Percentiles rank a stretch among this genome's conserved stretches.
Evolutionary conservation across 2,329 filamentous ascomycete species (phyloP).

Genomic region (Clarireedia monteithiana): DNA sequence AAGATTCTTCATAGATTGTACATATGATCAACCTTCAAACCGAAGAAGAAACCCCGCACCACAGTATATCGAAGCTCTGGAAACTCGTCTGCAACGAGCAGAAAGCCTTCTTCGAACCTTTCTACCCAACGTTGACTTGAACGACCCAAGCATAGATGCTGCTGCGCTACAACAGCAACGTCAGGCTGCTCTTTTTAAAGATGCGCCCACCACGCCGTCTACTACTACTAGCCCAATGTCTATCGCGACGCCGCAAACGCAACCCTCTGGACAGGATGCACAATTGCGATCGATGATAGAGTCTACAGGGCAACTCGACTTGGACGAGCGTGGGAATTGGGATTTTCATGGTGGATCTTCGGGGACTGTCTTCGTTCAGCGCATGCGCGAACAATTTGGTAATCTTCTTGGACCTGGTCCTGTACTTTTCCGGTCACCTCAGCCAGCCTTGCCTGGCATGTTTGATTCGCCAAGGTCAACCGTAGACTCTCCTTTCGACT

Average conservation of each 20-base stretch:
- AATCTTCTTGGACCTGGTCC: slow-evolving; percentile 60
- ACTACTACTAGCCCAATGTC: not conserved
- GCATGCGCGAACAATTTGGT: slow-evolving; percentile 82
- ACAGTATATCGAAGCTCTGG: slow-evolving; percentile 66
- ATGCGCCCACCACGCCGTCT: slow-evolving; percentile 31
- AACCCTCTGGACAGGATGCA: slow-evolving; percentile 48
- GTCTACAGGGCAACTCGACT: slow-evolving; percentile 80
- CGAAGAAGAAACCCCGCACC: slow-evolving; percentile 63
- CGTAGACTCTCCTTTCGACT: slow-evolving; percentile 26
- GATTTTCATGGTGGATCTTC: slow-evolving; percentile 95
- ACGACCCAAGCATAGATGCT: slow-evolving; percentile 76
- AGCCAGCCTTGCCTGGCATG: slow-evolving; percentile 22
- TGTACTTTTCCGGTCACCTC: slow-evolving; percentile 46
- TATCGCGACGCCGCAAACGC: slow-evolving; percentile 2
- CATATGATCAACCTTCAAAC: slow-evolving; percentile 73
- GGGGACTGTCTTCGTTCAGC: slow-evolving; percentile 77
- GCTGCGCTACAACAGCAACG: slow-evolving; percentile 51
- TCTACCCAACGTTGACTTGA: slow-evolving; percentile 61
- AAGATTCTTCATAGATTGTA: slow-evolving; percentile 48
- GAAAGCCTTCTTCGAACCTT: slow-evolving; percentile 56
- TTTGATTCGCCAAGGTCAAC: slow-evolving; percentile 27
- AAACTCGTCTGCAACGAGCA: slow-evolving; percentile 60
- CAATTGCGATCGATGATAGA: slow-evolving; percentile 92
- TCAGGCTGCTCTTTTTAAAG: slow-evolving; percentile 37
- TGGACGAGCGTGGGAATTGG: slow-evolving; percentile 87